These are phyloP conservation scores for Porcisia hertigi DNA, from an alignment of 208 protist species.

Conservation along the genomic window DNA sequence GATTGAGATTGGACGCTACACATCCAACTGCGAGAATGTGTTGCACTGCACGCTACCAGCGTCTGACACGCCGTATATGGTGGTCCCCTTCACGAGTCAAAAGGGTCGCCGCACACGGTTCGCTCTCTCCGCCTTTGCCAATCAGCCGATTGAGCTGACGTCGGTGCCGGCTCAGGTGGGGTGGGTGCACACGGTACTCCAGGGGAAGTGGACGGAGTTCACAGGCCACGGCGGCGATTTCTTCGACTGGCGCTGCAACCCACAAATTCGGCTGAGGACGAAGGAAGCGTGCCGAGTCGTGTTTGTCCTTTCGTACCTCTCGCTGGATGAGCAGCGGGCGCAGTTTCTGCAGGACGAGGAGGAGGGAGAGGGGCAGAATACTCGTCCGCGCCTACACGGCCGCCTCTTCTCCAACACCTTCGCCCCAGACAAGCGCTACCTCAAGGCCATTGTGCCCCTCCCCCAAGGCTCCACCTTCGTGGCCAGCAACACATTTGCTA, in stretches of 20 bases:
- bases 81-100: conserved; percentile 91
- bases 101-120: conserved; percentile 79
- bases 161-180: conserved; percentile 85
- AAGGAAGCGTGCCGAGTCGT: conserved; percentile 76
- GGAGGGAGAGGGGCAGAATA: conserved; percentile 72
- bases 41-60: conserved; percentile 80
- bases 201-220: conserved; percentile 85
- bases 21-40: conserved; percentile 91
- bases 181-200: conserved; percentile 82
- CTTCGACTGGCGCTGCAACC: conserved; percentile 92
- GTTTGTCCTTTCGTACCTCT: conserved; percentile 88
- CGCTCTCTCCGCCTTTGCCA: conserved; percentile 84
- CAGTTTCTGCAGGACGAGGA: conserved; percentile 56
- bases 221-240: conserved; percentile 76
- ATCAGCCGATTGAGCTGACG: conserved; percentile 80
- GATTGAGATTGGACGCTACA: conserved; percentile 87
- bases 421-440: conserved; percentile 78
- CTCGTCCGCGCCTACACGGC: conserved; percentile 77
- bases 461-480: conserved; percentile 87
- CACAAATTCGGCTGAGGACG: conserved; percentile 68
- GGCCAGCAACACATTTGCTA: conserved; percentile 85
- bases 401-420: conserved; percentile 84
- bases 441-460: conserved; percentile 85
- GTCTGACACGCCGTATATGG: conserved; percentile 82
- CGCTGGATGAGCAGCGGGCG: conserved; percentile 58